These are phyloP conservation scores for Tuber melanosporum DNA, from an alignment of 495 filamentous ascomycete species.

Conservation along the genomic window DNA sequence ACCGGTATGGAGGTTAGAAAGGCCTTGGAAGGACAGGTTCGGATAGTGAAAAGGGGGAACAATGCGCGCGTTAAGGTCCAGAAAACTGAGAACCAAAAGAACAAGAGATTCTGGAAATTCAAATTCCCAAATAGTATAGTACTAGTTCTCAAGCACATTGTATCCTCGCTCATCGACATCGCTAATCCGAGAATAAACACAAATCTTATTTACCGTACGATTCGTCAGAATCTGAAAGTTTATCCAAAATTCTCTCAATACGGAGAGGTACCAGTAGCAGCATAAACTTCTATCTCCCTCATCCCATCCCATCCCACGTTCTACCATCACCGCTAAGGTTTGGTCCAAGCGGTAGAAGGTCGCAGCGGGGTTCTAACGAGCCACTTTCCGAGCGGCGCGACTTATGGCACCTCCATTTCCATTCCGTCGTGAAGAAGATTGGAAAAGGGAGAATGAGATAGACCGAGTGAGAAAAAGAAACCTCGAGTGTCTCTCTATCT, in stretches of 20 bases:
- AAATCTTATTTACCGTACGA: background rate
- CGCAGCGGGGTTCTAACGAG: background rate
- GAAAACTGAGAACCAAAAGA: background rate
- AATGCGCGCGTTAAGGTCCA: background rate
- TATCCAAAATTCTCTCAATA: background rate
- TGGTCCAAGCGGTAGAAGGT: background rate
- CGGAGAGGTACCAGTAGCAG: too few relatives aligned
- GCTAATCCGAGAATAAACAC: background rate
- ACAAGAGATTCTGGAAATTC: background rate
- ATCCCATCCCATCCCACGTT: background rate
- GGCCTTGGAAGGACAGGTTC: background rate
- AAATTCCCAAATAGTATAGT: background rate
- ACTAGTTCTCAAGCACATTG: background rate
- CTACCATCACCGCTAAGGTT: background rate
- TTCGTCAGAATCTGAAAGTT: background rate
- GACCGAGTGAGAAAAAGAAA: constrained; percentile 9
- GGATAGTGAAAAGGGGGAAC: background rate
- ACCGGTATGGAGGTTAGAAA: background rate
- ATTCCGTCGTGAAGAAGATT: constrained; percentile 1
- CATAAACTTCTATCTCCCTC: background rate
- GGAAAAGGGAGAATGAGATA: constrained; percentile 3
- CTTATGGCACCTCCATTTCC: constrained; percentile 2
- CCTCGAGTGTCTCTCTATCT: constrained; percentile 2
- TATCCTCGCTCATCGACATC: background rate
- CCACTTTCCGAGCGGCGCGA: background rate